Evolutionary conservation across 1,284 basidiomycete species (phyloP).

Genomic region (Acaromyces ingoldii): DNA sequence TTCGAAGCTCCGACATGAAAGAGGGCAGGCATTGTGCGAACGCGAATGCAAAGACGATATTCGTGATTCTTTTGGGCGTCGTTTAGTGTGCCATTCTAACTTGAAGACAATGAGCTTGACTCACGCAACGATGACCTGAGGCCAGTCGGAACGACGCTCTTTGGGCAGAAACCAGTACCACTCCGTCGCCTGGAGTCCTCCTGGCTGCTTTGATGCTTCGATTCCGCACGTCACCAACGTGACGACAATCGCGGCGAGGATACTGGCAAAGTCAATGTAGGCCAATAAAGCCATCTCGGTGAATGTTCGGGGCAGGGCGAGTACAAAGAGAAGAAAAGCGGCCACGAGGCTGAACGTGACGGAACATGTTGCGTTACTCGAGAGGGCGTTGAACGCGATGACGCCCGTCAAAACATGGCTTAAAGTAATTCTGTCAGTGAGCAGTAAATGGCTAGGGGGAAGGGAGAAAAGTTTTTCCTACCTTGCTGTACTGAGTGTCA

Average conservation of each 20-base stretch:
- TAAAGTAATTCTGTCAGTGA: slow-evolving; percentile 17
- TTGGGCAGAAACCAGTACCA: too few relatives aligned
- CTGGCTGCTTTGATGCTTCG: slow-evolving; percentile 14
- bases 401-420: slow-evolving; percentile 40
- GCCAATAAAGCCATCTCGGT: slow-evolving; percentile 36
- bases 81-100: too few relatives aligned
- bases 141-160: too few relatives aligned
- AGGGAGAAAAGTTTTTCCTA: not conserved
- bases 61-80: too few relatives aligned
- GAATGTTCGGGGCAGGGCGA: slow-evolving; percentile 35
- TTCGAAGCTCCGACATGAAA: slow-evolving; percentile 42
- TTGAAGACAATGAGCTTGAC: too few relatives aligned
- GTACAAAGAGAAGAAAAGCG: slow-evolving; percentile 34
- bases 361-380: slow-evolving; percentile 29
- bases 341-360: slow-evolving; percentile 34
- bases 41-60: slow-evolving; percentile 41
- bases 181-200: slow-evolving; percentile 11
- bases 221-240: slow-evolving; percentile 39
- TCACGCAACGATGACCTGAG: too few relatives aligned
- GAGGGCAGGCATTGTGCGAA: slow-evolving; percentile 40
- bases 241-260: slow-evolving; percentile 34
- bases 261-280: slow-evolving; percentile 38
- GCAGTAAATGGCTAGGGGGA: not conserved
- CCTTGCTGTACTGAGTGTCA: not conserved
- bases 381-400: slow-evolving; percentile 32